These are phyloP conservation scores for Pseudognaphalium luteoalbum DNA, from an alignment of 129 eudicot genomes.

Conservation along the genomic window DNA sequence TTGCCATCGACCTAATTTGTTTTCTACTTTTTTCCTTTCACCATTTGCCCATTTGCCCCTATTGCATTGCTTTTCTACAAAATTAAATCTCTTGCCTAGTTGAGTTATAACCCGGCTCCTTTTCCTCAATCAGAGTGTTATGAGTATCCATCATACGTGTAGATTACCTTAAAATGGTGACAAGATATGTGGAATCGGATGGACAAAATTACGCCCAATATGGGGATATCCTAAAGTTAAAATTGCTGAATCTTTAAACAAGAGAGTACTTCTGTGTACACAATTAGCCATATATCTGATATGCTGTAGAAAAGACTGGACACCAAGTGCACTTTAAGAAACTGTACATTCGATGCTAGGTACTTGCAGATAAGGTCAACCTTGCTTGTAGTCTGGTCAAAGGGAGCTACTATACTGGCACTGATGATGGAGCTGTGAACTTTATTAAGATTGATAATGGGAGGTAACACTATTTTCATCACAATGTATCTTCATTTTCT, in stretches of 20 bases:
- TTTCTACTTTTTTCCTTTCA: neutral
- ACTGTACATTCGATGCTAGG: conserved; percentile 44
- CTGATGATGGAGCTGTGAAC: conserved; percentile 96
- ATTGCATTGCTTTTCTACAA: neutral
- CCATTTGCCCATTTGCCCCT: neutral
- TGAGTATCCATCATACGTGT: neutral
- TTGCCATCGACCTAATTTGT: neutral
- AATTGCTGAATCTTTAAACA: neutral
- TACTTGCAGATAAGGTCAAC: conserved; percentile 91
- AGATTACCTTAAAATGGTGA: conserved; percentile 6
- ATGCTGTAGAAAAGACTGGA: conserved; percentile 10
- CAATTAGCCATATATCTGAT: neutral
- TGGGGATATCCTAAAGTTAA: conserved; percentile 11
- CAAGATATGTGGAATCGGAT: neutral
- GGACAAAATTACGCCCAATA: neutral
- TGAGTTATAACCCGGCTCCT: neutral
- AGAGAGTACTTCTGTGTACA: neutral
- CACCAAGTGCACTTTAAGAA: conserved; percentile 1
- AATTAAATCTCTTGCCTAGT: neutral
- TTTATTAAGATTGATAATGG: conserved; percentile 78
- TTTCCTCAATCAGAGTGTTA: neutral
- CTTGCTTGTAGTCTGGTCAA: conserved; percentile 95
- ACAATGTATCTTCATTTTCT: neutral
- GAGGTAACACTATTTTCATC: conserved; percentile 48
- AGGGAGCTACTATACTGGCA: conserved; percentile 97